Base-by-base conservation (phyloP, 768 basidiomycete species). In the Tylopilus rubrobrunneus region DNA sequence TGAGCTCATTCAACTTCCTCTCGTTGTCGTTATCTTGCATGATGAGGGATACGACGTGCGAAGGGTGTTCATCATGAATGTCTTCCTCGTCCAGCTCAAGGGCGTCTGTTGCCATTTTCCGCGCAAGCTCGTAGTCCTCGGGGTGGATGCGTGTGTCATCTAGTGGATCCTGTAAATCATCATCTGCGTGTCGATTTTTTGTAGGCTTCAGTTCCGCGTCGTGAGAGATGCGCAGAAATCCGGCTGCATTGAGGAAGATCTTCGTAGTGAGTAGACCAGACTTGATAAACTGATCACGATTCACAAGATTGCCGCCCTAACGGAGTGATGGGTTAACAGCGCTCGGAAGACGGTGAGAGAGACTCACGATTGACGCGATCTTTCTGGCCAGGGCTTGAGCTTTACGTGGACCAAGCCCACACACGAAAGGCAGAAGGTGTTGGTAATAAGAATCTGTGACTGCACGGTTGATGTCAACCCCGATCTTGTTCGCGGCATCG, bases 11-110 rank as follows among this genome's bases (percentile, higher is more conserved):
- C 15, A 99, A 76, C 72, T 94, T 96, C 62, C 78, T 81, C 52
- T 82, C 86, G 59, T 83, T 85, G 56, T 92, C 86, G 27, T 71
- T 75, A 67, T 96, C 92, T 40, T 83, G 78, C 86, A 97, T 92
- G 67, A 99, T 86, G 44, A 85, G 72, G 14, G 82, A 80, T 43
- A 99, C 92, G 8, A 91, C 87, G 60, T 88, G 85, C 2, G 97
- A 98, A 27, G 94, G 90, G 67, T 96, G 90, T 62, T 89, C 85
- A 59, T 92, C 91, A 52, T 90, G 89, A 33, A 93, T 79, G 72
- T 99, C 97, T 69, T 98, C 97, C 63, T 96, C 94, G 60, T 99
- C 97, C n/a, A 92, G 79, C 65, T 98, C 97, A 14, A 98, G 80
- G 5, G 96, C 93, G 70, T 98, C 94, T 19, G 92, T 90, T 36